Evolutionary conservation across 2,329 filamentous ascomycete species (phyloP).

Genomic region (Arthrinium puccinioides): DNA sequence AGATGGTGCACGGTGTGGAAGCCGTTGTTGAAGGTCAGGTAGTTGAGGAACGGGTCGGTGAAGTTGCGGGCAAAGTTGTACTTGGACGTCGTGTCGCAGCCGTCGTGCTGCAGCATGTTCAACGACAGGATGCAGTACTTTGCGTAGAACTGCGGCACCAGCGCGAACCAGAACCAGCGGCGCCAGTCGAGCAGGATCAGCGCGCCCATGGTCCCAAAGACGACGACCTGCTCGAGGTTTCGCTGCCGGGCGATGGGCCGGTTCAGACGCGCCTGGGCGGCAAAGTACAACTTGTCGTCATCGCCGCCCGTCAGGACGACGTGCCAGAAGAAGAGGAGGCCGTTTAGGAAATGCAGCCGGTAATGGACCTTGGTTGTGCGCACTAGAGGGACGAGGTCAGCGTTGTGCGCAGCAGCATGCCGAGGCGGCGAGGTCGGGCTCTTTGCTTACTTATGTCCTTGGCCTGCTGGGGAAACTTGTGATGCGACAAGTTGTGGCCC

Average conservation of each 20-base stretch:
- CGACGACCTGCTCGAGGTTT: slow-evolving; percentile 3
- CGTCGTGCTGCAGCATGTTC: slow-evolving; percentile 7
- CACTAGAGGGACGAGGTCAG: slow-evolving; percentile 4
- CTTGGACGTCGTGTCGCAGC: slow-evolving; percentile 5
- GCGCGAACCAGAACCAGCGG: slow-evolving; percentile 8
- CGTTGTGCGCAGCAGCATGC: not conserved
- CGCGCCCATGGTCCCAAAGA: slow-evolving; percentile 5
- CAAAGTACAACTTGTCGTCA: slow-evolving; percentile 8
- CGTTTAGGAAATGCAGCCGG: slow-evolving; percentile 7
- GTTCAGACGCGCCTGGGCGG: slow-evolving; percentile 6
- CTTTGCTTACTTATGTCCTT: slow-evolving; percentile 8
- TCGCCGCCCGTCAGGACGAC: slow-evolving; percentile 6
- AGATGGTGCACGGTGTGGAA: slow-evolving; percentile 8
- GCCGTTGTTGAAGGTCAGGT: slow-evolving; percentile 8
- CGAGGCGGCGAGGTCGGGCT: not conserved
- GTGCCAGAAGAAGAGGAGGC: slow-evolving; percentile 8
- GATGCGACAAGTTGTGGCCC: slow-evolving; percentile 7
- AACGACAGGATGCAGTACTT: slow-evolving; percentile 7
- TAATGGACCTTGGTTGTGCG: slow-evolving; percentile 9
- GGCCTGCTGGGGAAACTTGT: slow-evolving; percentile 9
- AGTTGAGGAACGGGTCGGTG: slow-evolving; percentile 7
- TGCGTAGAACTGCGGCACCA: slow-evolving; percentile 8
- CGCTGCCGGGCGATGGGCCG: slow-evolving; percentile 7
- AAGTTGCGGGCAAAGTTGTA: slow-evolving; percentile 10
- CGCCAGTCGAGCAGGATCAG: slow-evolving; percentile 8